These are phyloP conservation scores for Saitozyma podzolica DNA, from an alignment of 768 basidiomycete genomes.

Conservation along the genomic window DNA sequence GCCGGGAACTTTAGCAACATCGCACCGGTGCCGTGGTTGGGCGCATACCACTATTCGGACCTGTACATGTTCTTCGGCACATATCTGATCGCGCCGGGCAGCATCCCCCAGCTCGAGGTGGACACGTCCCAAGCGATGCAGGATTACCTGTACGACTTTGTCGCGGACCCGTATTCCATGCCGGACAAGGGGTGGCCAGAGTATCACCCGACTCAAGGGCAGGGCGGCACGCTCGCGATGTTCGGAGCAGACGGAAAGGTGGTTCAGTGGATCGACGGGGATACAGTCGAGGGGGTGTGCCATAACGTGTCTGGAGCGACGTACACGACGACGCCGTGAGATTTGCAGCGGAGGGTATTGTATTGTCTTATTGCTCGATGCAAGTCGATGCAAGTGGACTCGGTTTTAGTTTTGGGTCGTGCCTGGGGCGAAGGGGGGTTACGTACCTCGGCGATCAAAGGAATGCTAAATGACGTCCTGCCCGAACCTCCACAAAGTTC, in stretches of 20 bases:
- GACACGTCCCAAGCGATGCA: not conserved
- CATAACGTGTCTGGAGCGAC: too few species aligned
- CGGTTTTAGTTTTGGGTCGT: too few species aligned
- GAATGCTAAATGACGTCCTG: too few species aligned
- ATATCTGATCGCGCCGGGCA: not conserved
- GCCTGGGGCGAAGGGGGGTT: too few species aligned
- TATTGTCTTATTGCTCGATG: too few species aligned
- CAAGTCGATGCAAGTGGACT: too few species aligned
- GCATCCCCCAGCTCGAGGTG: not conserved
- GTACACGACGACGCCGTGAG: too few species aligned
- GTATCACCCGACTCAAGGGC: not conserved
- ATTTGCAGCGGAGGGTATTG: too few species aligned
- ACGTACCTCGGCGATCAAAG: too few species aligned
- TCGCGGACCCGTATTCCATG: not conserved
- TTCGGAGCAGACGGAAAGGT: not conserved
- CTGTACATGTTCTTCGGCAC: not conserved
- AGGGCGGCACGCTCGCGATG: not conserved
- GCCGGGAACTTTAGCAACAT: not conserved
- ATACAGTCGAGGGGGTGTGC: too few species aligned
- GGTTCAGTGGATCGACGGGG: not conserved
- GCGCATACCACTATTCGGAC: not conserved
- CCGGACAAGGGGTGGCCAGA: not conserved
- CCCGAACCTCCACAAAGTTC: too few species aligned
- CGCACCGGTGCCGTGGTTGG: not conserved
- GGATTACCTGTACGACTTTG: slow-evolving; percentile 2